Evolutionary conservation across 2,329 filamentous ascomycete genomes (phyloP), one percentile per base, ranked within the genome.

Genomic region (Trichophyton verrucosum): DNA sequence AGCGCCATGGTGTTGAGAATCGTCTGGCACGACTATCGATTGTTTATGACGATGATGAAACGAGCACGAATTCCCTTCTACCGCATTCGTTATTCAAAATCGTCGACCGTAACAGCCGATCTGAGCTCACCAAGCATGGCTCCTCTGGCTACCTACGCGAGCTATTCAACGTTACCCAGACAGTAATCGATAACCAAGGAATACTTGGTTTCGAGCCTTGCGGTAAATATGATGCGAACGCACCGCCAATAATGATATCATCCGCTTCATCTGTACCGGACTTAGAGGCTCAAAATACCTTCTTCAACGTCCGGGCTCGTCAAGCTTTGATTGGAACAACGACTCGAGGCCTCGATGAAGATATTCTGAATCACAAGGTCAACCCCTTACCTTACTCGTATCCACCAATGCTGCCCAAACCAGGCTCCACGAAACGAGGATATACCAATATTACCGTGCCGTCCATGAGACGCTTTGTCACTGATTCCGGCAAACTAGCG

Each of bases 381-480:
- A 84, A 89, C 3, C 77, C 84, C 13, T 44, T 61, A 0, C 71
- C 71, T 4, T 76, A 73, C 64, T 78, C 82, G 24, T 75, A 81
- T 40, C 86, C 86, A 68, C 88, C 91, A 0, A 79, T 91, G 73
- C 78, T 97, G 1, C 91, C 94, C 2, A 77, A 81, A 40, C 91
- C 94, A 0, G 86, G 88, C 63, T 90, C 88, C 53, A 83, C 88
- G 70, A 92, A 90, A 78, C 83, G 86, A 65, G 84, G 88, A 24
- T 97, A 91, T 75, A 96, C 88, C 58, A 88, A 92, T 71, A 95
- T 99, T 64, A 82, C 86, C 58, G 91, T 96, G 38, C 94, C 94
- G 0, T 96, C 91, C 9, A 99, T 99, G 94, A 87, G 86, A 57
- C 90, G 91, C 67, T 99, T 99, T 70, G 94, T 99, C 62, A 97